A percentile compares a stretch with the other conserved stretches of the same genome.
phyloP scores from a whole-genome alignment of 495 filamentous ascomycete species.

The Pyrenula aspistea region DNA sequence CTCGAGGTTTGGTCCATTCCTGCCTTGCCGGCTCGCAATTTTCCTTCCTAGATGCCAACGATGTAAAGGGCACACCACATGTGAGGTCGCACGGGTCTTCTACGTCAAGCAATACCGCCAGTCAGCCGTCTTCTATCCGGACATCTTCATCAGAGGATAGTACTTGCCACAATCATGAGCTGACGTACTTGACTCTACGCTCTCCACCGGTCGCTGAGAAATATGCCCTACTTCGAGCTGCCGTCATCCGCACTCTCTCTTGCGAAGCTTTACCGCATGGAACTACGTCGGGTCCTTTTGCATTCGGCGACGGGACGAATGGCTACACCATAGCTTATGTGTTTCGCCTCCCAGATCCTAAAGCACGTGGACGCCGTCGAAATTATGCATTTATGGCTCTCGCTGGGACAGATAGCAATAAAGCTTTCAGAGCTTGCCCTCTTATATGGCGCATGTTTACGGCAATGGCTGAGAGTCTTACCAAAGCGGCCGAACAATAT shows the following conservation, averaged over 20 bases:
- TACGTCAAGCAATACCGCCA: slow-evolving; percentile 15
- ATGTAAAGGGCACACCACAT: slow-evolving; percentile 23
- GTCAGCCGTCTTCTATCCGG: slow-evolving; percentile 30
- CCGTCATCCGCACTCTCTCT: slow-evolving; percentile 75
- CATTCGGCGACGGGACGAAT: slow-evolving; percentile 69
- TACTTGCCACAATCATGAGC: slow-evolving; percentile 60
- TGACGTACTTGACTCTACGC: slow-evolving; percentile 79
- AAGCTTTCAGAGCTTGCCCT: slow-evolving; percentile 63
- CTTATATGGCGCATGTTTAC: slow-evolving; percentile 66
- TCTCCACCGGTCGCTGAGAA: slow-evolving; percentile 61
- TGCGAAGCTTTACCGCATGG: slow-evolving; percentile 74
- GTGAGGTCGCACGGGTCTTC: slow-evolving; percentile 4
- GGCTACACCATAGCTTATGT: slow-evolving; percentile 91
- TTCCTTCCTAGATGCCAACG: slow-evolving; percentile 1
- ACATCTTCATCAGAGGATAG: slow-evolving; percentile 33
- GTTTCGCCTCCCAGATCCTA: slow-evolving; percentile 78
- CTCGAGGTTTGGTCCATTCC: slow-evolving; percentile 32
- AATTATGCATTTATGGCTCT: slow-evolving; percentile 85
- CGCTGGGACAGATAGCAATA: slow-evolving; percentile 53
- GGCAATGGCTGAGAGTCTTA: slow-evolving; percentile 64
- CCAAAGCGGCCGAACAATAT: slow-evolving; percentile 45
- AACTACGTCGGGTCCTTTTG: slow-evolving; percentile 64
- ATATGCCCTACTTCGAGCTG: slow-evolving; percentile 76
- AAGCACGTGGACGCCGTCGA: slow-evolving; percentile 74
- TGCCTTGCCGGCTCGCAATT: not conserved